Conservation (phyloP, 1,284 basidiomycete genomes). For the Tausonia pullulans region DNA sequence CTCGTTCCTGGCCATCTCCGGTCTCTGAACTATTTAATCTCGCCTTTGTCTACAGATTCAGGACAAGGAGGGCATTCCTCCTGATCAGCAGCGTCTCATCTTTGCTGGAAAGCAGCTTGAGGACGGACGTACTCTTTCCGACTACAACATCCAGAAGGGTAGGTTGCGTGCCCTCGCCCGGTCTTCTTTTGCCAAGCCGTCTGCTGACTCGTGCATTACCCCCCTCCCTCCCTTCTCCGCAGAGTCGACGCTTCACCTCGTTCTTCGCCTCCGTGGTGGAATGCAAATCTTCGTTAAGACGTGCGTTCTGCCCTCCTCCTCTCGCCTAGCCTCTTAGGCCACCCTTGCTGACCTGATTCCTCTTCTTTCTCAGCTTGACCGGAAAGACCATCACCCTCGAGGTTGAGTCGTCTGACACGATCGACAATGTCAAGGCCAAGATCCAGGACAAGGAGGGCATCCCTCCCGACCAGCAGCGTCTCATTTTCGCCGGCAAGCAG, state of each 20-base stretch:
- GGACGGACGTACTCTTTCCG: slow-evolving; percentile 77
- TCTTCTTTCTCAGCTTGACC: slow-evolving; percentile 59
- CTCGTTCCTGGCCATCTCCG: not conserved
- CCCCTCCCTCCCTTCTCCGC: slow-evolving; percentile 26
- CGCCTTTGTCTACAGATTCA: slow-evolving; percentile 45
- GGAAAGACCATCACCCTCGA: slow-evolving; percentile 93
- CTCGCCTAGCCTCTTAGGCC: not conserved
- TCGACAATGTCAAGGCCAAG: slow-evolving; percentile 54
- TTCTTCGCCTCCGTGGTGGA: slow-evolving; percentile 35
- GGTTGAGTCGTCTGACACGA: slow-evolving; percentile 83
- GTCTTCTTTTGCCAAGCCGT: not conserved
- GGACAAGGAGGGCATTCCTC: slow-evolving; percentile 88
- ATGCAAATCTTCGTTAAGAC: slow-evolving; percentile 36
- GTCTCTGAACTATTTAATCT: not conserved
- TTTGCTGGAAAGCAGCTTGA: slow-evolving; percentile 98
- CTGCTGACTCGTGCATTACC: slow-evolving; percentile 17
- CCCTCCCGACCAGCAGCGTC: slow-evolving; percentile 69
- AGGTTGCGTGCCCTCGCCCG: slow-evolving; percentile 22
- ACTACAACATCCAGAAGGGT: slow-evolving; percentile 51
- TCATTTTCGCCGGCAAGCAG: slow-evolving; percentile 79
- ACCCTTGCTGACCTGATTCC: not conserved
- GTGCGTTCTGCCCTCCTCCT: not conserved
- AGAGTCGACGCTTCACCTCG: slow-evolving; percentile 37
- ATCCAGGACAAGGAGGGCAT: slow-evolving; percentile 50
- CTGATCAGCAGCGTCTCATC: slow-evolving; percentile 95